Conservation (phyloP, 106 monocot genomes). For the Acanthochlamys bracteata region DNA sequence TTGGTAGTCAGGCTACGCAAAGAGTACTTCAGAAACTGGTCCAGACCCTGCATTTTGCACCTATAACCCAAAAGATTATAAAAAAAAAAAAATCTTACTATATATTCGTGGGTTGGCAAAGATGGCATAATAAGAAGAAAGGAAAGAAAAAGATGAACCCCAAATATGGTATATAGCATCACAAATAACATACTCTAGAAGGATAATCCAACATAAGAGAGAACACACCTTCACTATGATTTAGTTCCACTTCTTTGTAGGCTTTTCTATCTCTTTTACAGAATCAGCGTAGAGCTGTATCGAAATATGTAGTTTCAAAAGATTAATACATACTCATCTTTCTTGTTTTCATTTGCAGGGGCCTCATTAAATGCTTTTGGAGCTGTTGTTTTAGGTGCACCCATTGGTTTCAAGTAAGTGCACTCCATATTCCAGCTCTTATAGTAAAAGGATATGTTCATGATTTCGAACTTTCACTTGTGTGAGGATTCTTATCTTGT, state of each 20-base stretch:
- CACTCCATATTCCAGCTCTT: neutral
- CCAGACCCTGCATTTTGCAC: constrained; percentile 69
- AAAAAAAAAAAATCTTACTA: neutral
- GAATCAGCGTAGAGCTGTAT: too few relatives aligned
- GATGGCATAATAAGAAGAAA: neutral
- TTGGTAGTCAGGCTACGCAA: constrained; percentile 68
- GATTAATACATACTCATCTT: neutral
- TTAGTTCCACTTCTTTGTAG: too few relatives aligned
- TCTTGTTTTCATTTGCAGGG: neutral
- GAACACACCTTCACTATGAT: constrained; percentile 34
- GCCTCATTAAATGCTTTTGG: neutral
- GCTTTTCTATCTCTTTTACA: too few relatives aligned
- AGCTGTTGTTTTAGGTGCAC: neutral
- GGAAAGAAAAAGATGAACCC: neutral
- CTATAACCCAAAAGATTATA: constrained; percentile 32
- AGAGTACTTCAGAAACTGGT: constrained; percentile 42
- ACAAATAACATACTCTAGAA: neutral
- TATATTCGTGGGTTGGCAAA: neutral
- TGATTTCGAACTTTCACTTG: too few relatives aligned
- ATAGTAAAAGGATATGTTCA: too few relatives aligned
- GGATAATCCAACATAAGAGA: neutral
- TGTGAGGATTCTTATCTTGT: too few relatives aligned
- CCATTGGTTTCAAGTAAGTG: neutral
- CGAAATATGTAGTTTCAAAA: too few relatives aligned
- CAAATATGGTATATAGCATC: neutral